These are phyloP conservation scores for Podaxis sp. DNA, from an alignment of 768 basidiomycete genomes.

Conservation along the genomic window DNA sequence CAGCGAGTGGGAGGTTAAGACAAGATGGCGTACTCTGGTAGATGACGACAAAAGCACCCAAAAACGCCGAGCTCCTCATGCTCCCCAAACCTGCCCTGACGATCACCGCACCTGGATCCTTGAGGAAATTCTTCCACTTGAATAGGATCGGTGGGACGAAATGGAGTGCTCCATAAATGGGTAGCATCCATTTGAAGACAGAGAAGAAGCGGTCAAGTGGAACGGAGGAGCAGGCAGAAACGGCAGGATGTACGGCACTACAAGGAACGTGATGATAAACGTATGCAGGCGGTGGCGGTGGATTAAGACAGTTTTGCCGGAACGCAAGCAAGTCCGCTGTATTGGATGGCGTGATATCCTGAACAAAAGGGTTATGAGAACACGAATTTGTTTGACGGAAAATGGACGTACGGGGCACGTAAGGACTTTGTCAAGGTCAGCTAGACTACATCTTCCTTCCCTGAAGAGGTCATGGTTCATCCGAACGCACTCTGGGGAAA, in stretches of 20 bases:
- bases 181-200: conserved; percentile 84
- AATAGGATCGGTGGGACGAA: conserved; percentile 86
- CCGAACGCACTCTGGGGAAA: conserved; percentile 53
- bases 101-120: conserved; percentile 67
- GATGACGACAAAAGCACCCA: conserved; percentile 78
- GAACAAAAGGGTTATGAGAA: neutral
- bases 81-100: conserved; percentile 69
- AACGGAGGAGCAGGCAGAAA: conserved; percentile 57
- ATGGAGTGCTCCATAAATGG: conserved; percentile 87
- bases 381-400: neutral
- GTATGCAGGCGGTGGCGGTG: conserved; percentile 23
- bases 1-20: conserved; percentile 22
- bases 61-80: conserved; percentile 80
- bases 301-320: conserved; percentile 35
- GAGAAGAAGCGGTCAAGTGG: conserved; percentile 71
- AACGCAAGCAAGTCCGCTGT: conserved; percentile 45
- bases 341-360: conserved; percentile 59
- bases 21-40: conserved; percentile 64
- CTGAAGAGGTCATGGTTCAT: conserved; percentile 66
- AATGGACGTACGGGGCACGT: conserved; percentile 41
- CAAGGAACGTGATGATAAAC: conserved; percentile 51
- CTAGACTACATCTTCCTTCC: conserved; percentile 52
- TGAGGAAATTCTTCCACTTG: conserved; percentile 63
- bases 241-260: conserved; percentile 74
- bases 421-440: conserved; percentile 57